Evolutionary conservation across 805 yeast genomes (phyloP).

Genomic region (Maudiozyma serrabonitensis): DNA sequence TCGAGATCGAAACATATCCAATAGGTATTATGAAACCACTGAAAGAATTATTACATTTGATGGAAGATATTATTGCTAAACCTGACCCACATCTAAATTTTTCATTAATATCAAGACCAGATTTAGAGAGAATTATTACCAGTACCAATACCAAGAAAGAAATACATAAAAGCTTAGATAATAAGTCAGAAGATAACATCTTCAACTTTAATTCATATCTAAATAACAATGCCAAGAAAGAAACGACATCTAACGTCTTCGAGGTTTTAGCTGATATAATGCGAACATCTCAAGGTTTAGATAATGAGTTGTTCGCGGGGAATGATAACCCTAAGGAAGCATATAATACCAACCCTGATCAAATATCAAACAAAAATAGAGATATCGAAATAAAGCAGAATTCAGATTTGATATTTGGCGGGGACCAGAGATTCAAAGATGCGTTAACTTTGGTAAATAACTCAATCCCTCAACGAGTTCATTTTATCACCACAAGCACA

Average conservation of each 20-base stretch:
- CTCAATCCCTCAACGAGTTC: conserved; percentile 16
- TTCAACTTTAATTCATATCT: not conserved
- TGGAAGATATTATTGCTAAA: conserved; percentile 44
- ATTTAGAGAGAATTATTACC: conserved; percentile 31
- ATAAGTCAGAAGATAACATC: not conserved
- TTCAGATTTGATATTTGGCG: conserved; percentile 53
- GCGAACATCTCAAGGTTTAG: not conserved
- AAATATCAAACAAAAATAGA: conserved; percentile 6
- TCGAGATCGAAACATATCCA: conserved; percentile 60
- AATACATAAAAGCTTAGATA: not conserved
- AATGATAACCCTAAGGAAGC: not conserved
- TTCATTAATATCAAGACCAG: conserved; percentile 58
- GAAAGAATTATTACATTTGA: conserved; percentile 45
- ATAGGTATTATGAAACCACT: conserved; percentile 61
- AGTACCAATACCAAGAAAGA: not conserved
- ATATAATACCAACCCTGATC: not conserved
- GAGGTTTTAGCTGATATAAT: conserved; percentile 14
- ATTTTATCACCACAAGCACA: conserved; percentile 28
- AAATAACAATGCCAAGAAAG: not conserved
- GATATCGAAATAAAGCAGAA: conserved; percentile 8
- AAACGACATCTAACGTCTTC: conserved; percentile 10
- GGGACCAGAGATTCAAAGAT: conserved; percentile 73
- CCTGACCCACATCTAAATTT: conserved; percentile 40
- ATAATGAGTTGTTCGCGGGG: not conserved
- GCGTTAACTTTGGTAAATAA: conserved; percentile 53